Percentiles rank a stretch among this genome's conserved stretches.
phyloP scores from a whole-genome alignment of 441 rosid species.

The Jatropha multifida region DNA sequence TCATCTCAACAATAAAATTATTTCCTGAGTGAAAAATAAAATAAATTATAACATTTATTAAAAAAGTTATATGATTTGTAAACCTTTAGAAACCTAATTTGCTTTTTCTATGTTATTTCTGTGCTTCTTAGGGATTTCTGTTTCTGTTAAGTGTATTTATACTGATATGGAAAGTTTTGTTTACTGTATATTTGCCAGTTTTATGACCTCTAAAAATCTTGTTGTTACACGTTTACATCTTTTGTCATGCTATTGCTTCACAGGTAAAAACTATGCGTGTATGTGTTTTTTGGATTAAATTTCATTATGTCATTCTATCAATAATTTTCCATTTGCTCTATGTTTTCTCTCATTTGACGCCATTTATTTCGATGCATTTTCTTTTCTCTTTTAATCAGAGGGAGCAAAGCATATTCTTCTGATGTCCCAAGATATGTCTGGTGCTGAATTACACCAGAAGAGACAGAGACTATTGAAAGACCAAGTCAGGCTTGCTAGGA shows the following conservation, averaged over 20 bases:
- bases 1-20: too few species aligned
- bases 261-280: too few species aligned
- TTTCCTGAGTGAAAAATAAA: too few species aligned
- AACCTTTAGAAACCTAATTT: too few species aligned
- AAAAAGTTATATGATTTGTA: too few species aligned
- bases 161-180: neutral
- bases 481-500: constrained; percentile 70
- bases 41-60: too few species aligned
- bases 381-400: constrained; percentile 31
- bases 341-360: neutral
- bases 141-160: neutral
- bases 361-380: constrained; percentile 17
- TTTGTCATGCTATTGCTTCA: neutral
- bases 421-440: constrained; percentile 58
- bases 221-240: neutral
- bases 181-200: neutral
- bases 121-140: neutral
- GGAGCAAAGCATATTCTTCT: constrained; percentile 11
- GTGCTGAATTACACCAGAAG: constrained; percentile 53
- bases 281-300: neutral
- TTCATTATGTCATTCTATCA: neutral
- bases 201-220: neutral
- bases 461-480: constrained; percentile 83
- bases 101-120: neutral
- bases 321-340: neutral